These are phyloP conservation scores for Aspergillus wentii DNA, from an alignment of 495 filamentous ascomycete species.

Conservation along the genomic window DNA sequence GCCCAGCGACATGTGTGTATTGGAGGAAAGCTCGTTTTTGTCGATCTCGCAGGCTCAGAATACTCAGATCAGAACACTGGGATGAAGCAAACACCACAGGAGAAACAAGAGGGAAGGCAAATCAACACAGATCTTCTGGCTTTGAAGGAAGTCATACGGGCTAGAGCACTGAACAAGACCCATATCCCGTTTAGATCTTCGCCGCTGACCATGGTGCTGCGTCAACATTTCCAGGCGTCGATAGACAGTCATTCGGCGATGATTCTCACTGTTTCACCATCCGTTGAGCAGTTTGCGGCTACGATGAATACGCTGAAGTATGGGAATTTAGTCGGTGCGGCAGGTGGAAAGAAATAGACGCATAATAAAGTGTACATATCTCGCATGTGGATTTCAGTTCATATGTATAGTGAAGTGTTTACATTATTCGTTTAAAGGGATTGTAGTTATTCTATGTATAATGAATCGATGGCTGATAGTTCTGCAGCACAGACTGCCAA, in stretches of 20 bases:
- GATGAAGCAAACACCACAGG: slow-evolving; percentile 16
- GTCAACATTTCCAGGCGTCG: slow-evolving; percentile 14
- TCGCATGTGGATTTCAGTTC: no score
- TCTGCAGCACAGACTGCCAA: background rate
- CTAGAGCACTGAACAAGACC: slow-evolving; percentile 7
- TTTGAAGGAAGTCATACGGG: slow-evolving; percentile 24
- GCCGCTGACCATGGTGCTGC: slow-evolving; percentile 21
- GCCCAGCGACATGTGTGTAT: slow-evolving; percentile 8
- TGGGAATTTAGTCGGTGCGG: slow-evolving; percentile 41
- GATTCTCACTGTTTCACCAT: slow-evolving; percentile 17
- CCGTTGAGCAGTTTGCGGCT: slow-evolving; percentile 11
- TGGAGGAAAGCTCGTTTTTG: slow-evolving; percentile 22
- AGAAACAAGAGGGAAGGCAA: slow-evolving; percentile 18
- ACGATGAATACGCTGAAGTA: slow-evolving; percentile 25
- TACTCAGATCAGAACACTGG: slow-evolving; percentile 10
- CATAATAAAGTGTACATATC: no score
- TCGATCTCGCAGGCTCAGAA: slow-evolving; percentile 24
- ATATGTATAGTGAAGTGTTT: no score
- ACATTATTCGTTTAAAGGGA: no score
- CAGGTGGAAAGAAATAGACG: slow-evolving; percentile 53
- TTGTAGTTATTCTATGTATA: no score
- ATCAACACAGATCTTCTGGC: slow-evolving; percentile 26
- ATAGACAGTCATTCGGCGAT: slow-evolving; percentile 13
- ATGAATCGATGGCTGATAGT: background rate
- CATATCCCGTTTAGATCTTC: slow-evolving; percentile 23